Base-by-base conservation (phyloP, 169 alveolate species). In the Toxoplasma gondii region DNA sequence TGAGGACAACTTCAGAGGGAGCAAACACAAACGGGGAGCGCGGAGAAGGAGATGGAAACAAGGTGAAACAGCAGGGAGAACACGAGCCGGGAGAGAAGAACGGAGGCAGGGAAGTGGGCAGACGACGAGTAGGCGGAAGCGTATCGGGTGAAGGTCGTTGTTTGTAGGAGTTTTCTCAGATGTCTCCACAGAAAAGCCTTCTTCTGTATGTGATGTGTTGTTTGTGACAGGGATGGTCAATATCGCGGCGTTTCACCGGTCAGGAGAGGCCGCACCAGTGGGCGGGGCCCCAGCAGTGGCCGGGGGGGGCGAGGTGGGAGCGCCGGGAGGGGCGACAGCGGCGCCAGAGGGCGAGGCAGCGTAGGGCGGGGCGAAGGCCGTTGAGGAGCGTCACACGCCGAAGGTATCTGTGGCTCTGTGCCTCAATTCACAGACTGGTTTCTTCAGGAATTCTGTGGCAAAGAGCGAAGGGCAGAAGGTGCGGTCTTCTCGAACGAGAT, bases 281-380 rank as follows among this genome's bases (percentile, higher is more conserved):
- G 39, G 10, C 82, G 39, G 17, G 82, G 82, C 82, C 43, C 43
- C 38, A 34, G 86, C 86, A n/a, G 86, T 1, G 86, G 86, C 86
- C 86, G 86, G 22, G 86, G 86, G 2, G 86, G 86, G 29, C 86
- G 86, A 19, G 86, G 86, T 1, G 39, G 49, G 45, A 78, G 86
- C 86, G 44, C 86, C 1, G 86, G 39, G 49, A 19, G 86, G n/a
- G 86, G 86, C 16, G 86, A 78, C 39, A n/a, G 39, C 44, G 44
- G 86, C 10, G 86, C 39, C 2, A 16, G 86, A 19, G 45, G 86
- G 22, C 44, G 86, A 19, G 86, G 86, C 27, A 78, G 86, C 45
- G 86, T 78, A 7, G 86, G 86, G 86, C 22, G 86, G n/a, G 86
- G 45, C 27, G 86, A 78, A 12, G 49, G 43, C n/a, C 45, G 86